Evolutionary conservation across 257 asterid genomes (phyloP), one percentile per base, ranked within the genome.

Genomic region (Capsicum chinense): DNA sequence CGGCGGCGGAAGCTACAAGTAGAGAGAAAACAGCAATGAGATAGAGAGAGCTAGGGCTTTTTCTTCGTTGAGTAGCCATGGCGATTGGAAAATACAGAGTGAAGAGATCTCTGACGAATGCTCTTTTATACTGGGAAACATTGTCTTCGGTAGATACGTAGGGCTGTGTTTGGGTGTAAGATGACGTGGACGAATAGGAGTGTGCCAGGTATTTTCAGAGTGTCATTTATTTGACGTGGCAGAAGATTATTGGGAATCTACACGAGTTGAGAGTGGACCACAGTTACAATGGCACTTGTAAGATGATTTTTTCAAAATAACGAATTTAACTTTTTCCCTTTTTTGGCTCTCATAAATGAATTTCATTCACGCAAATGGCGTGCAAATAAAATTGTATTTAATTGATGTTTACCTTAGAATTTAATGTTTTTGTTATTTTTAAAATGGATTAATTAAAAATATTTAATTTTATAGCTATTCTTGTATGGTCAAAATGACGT

Each of bases 151-250:
- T 85, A 71, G 81, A 81, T 71, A 74, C 83, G 87, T 54, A 70
- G 19, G 81, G 84, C 15, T 14, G 83, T 48, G 19, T 68, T 69
- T 16, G 21, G 56, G 59, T 14, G 83, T 50, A 69, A 59, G 80
- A 85, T 59, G 86, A 93, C 90, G 92, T 17, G 3, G 33, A 5
- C 97, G 62, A 92, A 80, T 92, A 0, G 15, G 0, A 5, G 12
- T 0, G 0, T 0, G 82, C 26, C 94, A 89, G 85, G 84, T 88
- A 2, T 5, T 66, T 19, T 17, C 15, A 1, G 47, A 48, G 85
- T 84, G 97, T 93, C 97, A 90, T 64, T 88, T 39, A 2, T 1
- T 9, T 64, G 54, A 92, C 94, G 95, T 92, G 97, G 93, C 92
- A 13, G 82, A 21, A 21, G 2, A 0, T 13, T 80, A 88, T 92